Conservation (phyloP, 768 basidiomycete species). For the Calocera cornea region DNA sequence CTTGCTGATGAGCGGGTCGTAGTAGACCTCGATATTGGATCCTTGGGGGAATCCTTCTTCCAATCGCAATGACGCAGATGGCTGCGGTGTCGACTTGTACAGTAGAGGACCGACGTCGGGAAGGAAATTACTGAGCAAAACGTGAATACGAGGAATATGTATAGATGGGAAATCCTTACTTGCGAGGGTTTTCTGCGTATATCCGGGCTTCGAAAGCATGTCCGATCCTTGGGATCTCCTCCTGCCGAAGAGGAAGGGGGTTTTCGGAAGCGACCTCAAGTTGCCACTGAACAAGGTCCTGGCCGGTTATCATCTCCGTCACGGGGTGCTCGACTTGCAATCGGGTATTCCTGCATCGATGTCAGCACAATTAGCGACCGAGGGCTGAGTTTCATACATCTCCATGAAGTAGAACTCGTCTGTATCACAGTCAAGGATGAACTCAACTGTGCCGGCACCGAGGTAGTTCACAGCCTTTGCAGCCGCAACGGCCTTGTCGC, state of each 20-base stretch:
- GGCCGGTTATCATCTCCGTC: slow-evolving; percentile 87
- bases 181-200: slow-evolving; percentile 88
- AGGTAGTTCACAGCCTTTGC: slow-evolving; percentile 84
- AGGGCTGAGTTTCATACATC: slow-evolving; percentile 40
- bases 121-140: slow-evolving; percentile 45
- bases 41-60: slow-evolving; percentile 81
- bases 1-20: slow-evolving; percentile 87
- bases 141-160: neutral
- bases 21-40: slow-evolving; percentile 72
- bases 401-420: slow-evolving; percentile 89
- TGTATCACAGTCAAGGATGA: slow-evolving; percentile 89
- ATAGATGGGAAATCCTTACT: slow-evolving; percentile 24
- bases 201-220: slow-evolving; percentile 93
- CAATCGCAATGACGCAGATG: slow-evolving; percentile 59
- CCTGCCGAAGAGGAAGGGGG: slow-evolving; percentile 62
- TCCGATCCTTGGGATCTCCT: slow-evolving; percentile 69
- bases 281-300: slow-evolving; percentile 94
- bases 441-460: slow-evolving; percentile 89
- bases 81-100: slow-evolving; percentile 65
- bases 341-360: slow-evolving; percentile 55
- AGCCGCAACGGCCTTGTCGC: slow-evolving; percentile 81
- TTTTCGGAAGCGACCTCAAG: slow-evolving; percentile 85
- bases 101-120: slow-evolving; percentile 77
- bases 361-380: neutral
- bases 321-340: slow-evolving; percentile 86